Evolutionary conservation across 805 yeast genomes (phyloP).

Genomic region (Metschnikowia santaceciliae): DNA sequence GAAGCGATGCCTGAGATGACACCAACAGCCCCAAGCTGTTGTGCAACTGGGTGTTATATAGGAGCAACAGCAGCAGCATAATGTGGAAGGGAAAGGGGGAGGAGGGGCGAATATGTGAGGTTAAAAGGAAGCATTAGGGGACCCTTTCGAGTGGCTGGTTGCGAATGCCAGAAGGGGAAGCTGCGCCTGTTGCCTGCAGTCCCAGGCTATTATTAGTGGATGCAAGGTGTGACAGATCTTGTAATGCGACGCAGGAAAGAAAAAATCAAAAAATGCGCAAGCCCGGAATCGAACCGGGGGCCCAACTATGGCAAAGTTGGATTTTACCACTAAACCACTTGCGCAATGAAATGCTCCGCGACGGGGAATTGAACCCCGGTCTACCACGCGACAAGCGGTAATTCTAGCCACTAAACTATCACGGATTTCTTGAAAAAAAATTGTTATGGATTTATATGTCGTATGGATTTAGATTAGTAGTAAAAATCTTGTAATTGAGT

Average conservation of each 20-base stretch:
- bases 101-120: background rate
- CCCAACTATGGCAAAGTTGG: slow-evolving; percentile 22
- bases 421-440: slow-evolving; percentile 8
- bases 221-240: background rate
- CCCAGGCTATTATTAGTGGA: background rate
- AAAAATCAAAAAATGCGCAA: slow-evolving; percentile 12
- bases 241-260: no score
- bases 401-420: slow-evolving; percentile 19
- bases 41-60: slow-evolving; percentile 10
- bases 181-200: background rate
- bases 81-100: background rate
- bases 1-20: slow-evolving; percentile 6
- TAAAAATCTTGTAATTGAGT: no score
- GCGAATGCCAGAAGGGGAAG: slow-evolving; percentile 3
- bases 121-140: background rate
- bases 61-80: slow-evolving; percentile 10
- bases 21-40: slow-evolving; percentile 6
- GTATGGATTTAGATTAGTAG: background rate
- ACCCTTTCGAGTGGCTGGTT: background rate
- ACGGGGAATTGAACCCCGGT: slow-evolving; percentile 20
- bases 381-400: slow-evolving; percentile 19
- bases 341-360: slow-evolving; percentile 16
- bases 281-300: slow-evolving; percentile 23
- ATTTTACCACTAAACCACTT: slow-evolving; percentile 22
- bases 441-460: background rate